Evolutionary conservation across 2,329 filamentous ascomycete species (phyloP).

Genomic region (Hyphodiscus sp.): DNA sequence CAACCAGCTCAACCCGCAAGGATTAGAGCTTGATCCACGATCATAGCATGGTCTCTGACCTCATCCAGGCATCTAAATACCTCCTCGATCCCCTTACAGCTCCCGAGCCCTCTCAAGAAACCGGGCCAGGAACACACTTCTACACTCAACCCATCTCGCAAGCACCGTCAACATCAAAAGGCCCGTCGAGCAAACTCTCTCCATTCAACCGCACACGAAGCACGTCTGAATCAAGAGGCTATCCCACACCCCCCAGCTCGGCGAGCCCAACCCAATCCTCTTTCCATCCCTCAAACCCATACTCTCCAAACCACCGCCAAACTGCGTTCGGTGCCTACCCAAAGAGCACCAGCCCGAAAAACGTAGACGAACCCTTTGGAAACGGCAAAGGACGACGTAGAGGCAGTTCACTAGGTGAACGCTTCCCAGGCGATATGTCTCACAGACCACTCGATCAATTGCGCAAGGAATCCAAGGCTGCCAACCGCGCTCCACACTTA

Average conservation of each 20-base stretch:
- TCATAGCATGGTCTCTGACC: background rate
- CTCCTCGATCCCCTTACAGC: conserved; percentile 64
- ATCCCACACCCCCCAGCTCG: conserved; percentile 47
- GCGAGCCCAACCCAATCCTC: conserved; percentile 43
- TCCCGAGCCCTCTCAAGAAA: conserved; percentile 61
- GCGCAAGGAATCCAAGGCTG: conserved; percentile 53
- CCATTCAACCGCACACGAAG: background rate
- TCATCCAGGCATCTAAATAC: conserved; percentile 53
- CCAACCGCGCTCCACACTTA: conserved; percentile 61
- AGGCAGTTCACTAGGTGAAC: conserved; percentile 48
- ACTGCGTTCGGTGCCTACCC: conserved; percentile 26
- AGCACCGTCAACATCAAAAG: conserved; percentile 36
- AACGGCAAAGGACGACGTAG: conserved; percentile 31
- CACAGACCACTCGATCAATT: conserved; percentile 63
- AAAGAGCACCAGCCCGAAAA: conserved; percentile 13
- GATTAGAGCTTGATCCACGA: conserved; percentile 10
- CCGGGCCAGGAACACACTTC: conserved; percentile 51
- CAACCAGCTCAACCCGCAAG: conserved; percentile 1
- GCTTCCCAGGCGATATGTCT: conserved; percentile 58
- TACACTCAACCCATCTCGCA: conserved; percentile 5
- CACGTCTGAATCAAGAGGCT: conserved; percentile 14
- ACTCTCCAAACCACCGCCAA: conserved; percentile 25
- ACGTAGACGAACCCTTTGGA: conserved; percentile 17
- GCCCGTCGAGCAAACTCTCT: background rate
- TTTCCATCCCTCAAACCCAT: conserved; percentile 42